A percentile compares a stretch with the other conserved stretches of the same genome.
Conservation (phyloP, 2,329 filamentous ascomycete species). For the Phyllosticta citrichinensis region DNA sequence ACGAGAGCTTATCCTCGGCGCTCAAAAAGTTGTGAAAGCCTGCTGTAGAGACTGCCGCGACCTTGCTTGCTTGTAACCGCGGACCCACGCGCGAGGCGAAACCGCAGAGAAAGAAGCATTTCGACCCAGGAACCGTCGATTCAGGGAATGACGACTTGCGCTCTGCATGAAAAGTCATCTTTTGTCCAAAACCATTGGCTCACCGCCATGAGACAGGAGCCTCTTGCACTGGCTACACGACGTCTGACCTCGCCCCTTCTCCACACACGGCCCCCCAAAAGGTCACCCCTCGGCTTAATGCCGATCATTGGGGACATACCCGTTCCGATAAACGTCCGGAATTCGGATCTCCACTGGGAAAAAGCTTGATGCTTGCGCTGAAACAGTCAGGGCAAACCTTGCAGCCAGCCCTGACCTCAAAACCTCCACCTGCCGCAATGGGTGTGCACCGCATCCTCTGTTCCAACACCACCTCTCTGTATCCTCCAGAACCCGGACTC, state of each 20-base stretch:
- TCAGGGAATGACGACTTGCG: not conserved
- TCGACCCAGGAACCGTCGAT: too few species aligned
- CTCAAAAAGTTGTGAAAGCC: slow-evolving; percentile 76
- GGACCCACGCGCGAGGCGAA: too few species aligned
- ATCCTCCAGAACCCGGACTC: not conserved
- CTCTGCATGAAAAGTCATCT: not conserved
- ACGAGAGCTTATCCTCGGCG: slow-evolving; percentile 41
- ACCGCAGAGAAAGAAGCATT: too few species aligned
- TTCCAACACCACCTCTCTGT: not conserved
- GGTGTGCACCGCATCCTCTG: not conserved
- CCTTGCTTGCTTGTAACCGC: slow-evolving; percentile 56
- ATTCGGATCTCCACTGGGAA: not conserved
- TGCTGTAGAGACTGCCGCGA: slow-evolving; percentile 87
- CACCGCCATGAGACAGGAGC: not conserved
- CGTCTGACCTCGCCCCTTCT: not conserved
- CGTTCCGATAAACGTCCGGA: not conserved
- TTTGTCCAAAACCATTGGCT: not conserved
- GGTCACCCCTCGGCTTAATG: not conserved
- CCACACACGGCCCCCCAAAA: not conserved
- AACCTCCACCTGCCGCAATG: not conserved
- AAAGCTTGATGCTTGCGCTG: not conserved
- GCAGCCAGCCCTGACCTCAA: too few species aligned
- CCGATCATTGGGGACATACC: not conserved
- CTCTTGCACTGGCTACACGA: not conserved
- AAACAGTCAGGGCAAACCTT: too few species aligned